Evolutionary conservation across 1,139 yeast genomes (phyloP).

Genomic region (Saccharomyces hybrid): DNA sequence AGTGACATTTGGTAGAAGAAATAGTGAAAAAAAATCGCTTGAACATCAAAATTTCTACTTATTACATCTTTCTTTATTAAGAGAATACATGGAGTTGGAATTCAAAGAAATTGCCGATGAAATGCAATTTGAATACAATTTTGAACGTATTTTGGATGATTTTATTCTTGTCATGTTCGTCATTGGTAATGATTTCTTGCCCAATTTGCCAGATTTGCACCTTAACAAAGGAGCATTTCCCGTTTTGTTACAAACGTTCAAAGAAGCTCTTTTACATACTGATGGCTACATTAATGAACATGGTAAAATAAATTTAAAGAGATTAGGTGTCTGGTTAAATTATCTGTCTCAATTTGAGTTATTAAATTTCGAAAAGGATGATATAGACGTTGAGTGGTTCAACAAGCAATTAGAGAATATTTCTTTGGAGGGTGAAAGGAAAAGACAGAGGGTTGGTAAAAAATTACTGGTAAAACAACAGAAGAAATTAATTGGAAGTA

Average conservation of each 20-base stretch:
- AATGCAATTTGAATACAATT: conserved; percentile 64
- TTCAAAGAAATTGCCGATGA: conserved; percentile 62
- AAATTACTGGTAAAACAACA: conserved; percentile 64
- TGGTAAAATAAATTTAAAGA: conserved; percentile 69
- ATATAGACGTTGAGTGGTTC: conserved; percentile 88
- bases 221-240: conserved; percentile 96
- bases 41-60: conserved; percentile 76
- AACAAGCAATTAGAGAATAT: conserved; percentile 76
- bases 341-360: conserved; percentile 63
- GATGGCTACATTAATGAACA: conserved; percentile 83
- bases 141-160: conserved; percentile 88
- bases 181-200: conserved; percentile 96
- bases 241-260: conserved; percentile 76
- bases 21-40: conserved; percentile 46
- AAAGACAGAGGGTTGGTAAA: conserved; percentile 60
- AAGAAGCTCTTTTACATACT: conserved; percentile 60
- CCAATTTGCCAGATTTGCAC: conserved; percentile 92
- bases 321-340: conserved; percentile 71
- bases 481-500: conserved; percentile 46
- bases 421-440: conserved; percentile 63
- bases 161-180: conserved; percentile 87
- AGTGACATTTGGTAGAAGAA: conserved; percentile 73
- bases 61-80: conserved; percentile 74
- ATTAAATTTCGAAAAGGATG: conserved; percentile 68
- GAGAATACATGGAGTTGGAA: conserved; percentile 88